These are phyloP conservation scores for Aegilops longissima DNA, from an alignment of 176 grass and related monocot genomes.

Conservation along the genomic window DNA sequence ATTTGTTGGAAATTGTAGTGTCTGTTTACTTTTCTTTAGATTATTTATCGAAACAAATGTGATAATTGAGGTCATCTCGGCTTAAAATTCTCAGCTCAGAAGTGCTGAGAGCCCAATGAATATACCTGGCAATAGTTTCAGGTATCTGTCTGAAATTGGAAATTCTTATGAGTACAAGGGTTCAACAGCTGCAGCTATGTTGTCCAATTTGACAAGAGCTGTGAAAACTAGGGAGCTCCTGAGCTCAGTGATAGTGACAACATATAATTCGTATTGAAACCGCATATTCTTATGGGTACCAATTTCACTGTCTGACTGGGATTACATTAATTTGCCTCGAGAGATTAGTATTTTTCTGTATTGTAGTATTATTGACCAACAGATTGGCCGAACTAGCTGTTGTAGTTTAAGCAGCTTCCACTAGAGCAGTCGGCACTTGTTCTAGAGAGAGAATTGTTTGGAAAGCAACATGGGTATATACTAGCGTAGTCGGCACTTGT, in stretches of 20 bases:
- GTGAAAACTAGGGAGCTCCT: neutral
- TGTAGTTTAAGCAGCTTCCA: neutral
- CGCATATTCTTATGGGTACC: neutral
- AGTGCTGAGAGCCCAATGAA: neutral
- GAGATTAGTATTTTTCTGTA: neutral
- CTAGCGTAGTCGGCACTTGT: neutral
- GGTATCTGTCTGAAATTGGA: neutral
- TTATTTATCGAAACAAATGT: neutral
- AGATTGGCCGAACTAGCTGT: neutral
- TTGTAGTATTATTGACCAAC: neutral
- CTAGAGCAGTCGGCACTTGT: neutral
- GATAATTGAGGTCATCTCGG: neutral
- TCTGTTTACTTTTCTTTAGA: neutral
- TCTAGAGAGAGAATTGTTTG: neutral
- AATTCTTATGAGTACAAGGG: neutral
- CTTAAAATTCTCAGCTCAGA: neutral
- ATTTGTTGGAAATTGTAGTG: neutral
- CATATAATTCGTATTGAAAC: neutral
- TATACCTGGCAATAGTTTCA: neutral
- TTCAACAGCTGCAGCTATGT: neutral
- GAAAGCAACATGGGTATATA: constrained; percentile 11
- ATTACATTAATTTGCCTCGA: neutral
- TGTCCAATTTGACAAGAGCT: neutral
- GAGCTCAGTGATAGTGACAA: neutral
- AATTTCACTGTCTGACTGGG: neutral